Evolutionary conservation across 2,329 filamentous ascomycete species (phyloP), one percentile per base, ranked within the genome.

Genomic region (Fonsecaea monophora): DNA sequence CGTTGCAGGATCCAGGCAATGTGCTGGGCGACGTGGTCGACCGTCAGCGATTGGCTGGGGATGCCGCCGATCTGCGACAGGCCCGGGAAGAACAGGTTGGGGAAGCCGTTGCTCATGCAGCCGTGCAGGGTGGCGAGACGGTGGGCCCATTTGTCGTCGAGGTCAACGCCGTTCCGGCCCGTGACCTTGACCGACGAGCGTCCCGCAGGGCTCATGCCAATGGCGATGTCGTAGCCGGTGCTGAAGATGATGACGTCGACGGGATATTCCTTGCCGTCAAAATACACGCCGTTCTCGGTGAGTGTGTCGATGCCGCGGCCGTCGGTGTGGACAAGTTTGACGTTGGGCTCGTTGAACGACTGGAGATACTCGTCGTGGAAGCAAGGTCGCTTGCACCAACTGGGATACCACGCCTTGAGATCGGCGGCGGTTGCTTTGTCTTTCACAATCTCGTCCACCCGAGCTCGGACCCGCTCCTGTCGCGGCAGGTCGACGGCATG

Each of bases 361-460:
- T 79, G 73, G 0, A 90, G 81, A 71, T 87, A 89, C 89, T 85
- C 30, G 30, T 32, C 30, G 75, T 86, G 85, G 75, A 89, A 89
- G 40, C 80, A 83, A 0, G 87, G 87, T 0, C 88, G 82, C 74
- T 90, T 90, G 78, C 88, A 90, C 82, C 84, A 89, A 0, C 77
- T 75, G 0, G 84, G 82, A 72, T 89, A 90, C 84, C 84, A 88
- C 0, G 86, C 78, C 73, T 86, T 85, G 7, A 89, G 79, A 2
- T 75, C 79, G 30, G 81, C 79, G 0, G 87, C 87, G 0, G 82
- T 85, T 1, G 74, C 75, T 9, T 75, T 74, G 70, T 89, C 82
- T 40, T 82, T 75, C 13, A 89, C 38, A 1, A 38, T 42, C 5
- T n/a, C 38, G 6, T 42, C 38, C 12, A 42, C 38, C 38, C 38